A percentile compares a stretch with the other conserved stretches of the same genome.
Evolutionary conservation across 306 rosid species (phyloP).

Genomic region (Trifolium subterraneum): DNA sequence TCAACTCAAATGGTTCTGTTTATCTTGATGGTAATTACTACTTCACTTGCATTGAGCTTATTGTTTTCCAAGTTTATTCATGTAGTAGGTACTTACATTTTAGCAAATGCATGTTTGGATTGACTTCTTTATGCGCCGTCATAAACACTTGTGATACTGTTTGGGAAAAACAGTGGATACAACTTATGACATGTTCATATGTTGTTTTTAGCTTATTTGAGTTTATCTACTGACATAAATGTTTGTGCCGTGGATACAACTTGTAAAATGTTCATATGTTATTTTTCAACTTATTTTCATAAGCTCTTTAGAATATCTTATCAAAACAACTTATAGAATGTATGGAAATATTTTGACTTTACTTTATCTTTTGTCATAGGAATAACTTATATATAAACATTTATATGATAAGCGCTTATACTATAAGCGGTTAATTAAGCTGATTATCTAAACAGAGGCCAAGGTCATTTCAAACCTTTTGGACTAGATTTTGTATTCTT

Average conservation of each 20-base stretch:
- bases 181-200: neutral
- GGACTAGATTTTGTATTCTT: slow-evolving; percentile 21
- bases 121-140: neutral
- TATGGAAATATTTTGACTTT: neutral
- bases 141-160: neutral
- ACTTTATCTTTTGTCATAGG: neutral
- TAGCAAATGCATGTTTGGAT: neutral
- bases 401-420: neutral
- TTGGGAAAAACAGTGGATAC: neutral
- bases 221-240: neutral
- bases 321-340: neutral
- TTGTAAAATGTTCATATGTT: neutral
- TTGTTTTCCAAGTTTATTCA: slow-evolving; percentile 16
- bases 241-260: neutral
- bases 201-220: neutral
- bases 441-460: neutral
- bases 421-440: neutral
- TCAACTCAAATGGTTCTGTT: slow-evolving; percentile 90
- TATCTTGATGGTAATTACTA: slow-evolving; percentile 69
- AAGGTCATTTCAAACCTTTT: neutral
- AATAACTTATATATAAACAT: too few species aligned
- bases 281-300: neutral
- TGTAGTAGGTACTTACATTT: neutral
- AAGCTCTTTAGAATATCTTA: neutral
- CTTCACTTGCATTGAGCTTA: slow-evolving; percentile 10